Conservation (phyloP, 768 basidiomycete species). For the Trametes sanguinea region DNA sequence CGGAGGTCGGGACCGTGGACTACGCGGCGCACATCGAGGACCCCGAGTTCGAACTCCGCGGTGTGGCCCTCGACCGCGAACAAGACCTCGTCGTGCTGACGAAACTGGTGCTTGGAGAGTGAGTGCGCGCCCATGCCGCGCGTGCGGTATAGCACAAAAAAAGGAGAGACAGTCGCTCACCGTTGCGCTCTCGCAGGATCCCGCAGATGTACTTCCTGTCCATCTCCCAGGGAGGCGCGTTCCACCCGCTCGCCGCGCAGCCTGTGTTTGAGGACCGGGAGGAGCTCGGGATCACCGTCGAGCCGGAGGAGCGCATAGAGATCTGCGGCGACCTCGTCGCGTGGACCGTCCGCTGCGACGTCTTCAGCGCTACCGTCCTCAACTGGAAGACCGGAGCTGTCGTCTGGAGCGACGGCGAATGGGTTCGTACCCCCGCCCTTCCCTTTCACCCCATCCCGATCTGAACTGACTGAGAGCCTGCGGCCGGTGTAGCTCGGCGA, state of each 20-base stretch:
- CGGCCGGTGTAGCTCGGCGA: background rate
- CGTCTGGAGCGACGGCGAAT: background rate
- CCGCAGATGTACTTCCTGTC: conserved; percentile 7
- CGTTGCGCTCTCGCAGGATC: background rate
- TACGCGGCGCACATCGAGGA: background rate
- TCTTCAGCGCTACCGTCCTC: background rate
- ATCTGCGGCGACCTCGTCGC: conserved; percentile 4
- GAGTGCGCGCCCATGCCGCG: background rate
- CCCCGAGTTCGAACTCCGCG: background rate
- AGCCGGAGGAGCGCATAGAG: background rate
- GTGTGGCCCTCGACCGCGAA: background rate
- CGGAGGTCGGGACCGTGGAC: background rate
- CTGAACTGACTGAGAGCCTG: too few relatives aligned
- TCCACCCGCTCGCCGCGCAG: conserved; percentile 1
- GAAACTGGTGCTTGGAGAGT: conserved; percentile 8
- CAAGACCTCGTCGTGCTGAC: conserved; percentile 4
- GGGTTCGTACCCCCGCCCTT: background rate
- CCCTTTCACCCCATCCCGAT: too few relatives aligned
- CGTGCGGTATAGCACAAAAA: too few relatives aligned
- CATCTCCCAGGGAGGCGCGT: conserved; percentile 3
- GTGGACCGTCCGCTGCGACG: background rate
- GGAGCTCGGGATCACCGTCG: background rate
- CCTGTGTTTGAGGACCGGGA: background rate
- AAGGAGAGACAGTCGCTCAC: background rate
- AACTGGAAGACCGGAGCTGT: conserved; percentile 8